Evolutionary conservation across 2,329 filamentous ascomycete genomes (phyloP).

Genomic region (Sordariomycetes sp.): DNA sequence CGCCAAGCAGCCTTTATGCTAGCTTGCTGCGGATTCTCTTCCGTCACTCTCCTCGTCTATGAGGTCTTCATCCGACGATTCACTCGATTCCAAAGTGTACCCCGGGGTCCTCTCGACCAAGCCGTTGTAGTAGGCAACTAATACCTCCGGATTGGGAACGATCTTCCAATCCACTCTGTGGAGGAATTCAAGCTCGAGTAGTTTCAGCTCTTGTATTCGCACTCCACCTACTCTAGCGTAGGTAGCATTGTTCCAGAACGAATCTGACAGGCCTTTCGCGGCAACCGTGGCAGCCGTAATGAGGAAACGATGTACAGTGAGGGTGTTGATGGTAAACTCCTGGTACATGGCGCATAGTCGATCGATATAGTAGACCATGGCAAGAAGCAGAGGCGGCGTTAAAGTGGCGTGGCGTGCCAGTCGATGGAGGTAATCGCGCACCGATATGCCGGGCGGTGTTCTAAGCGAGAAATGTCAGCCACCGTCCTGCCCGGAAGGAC

Average conservation of each 20-base stretch:
- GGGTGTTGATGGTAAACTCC: conserved; percentile 89
- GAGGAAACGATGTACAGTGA: conserved; percentile 94
- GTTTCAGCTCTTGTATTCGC: conserved; percentile 77
- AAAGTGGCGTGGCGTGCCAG: conserved; percentile 90
- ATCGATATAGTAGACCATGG: conserved; percentile 99
- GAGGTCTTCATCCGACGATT: conserved; percentile 17
- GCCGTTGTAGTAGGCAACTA: conserved; percentile 88
- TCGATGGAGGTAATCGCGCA: conserved; percentile 86
- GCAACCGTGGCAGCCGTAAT: conserved; percentile 95
- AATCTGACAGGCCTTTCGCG: conserved; percentile 90
- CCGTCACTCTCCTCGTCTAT: conserved; percentile 15
- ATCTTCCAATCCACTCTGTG: conserved; percentile 94
- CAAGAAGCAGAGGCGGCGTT: conserved; percentile 85
- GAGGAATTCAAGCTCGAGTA: conserved; percentile 88
- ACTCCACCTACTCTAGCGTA: conserved; percentile 93
- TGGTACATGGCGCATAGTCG: conserved; percentile 85
- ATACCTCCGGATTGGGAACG: conserved; percentile 85
- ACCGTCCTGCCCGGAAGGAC: not conserved
- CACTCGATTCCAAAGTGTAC: conserved; percentile 38
- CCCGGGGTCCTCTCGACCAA: conserved; percentile 60
- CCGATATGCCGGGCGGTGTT: conserved; percentile 79
- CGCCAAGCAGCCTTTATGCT: too few species aligned
- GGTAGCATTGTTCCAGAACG: conserved; percentile 96
- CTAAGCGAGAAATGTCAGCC: conserved; percentile 21
- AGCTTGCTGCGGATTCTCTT: too few species aligned